A percentile compares a stretch with the other conserved stretches of the same genome.
Evolutionary conservation across 2,329 filamentous ascomycete species (phyloP).

Genomic region (Leptographium flavum): DNA sequence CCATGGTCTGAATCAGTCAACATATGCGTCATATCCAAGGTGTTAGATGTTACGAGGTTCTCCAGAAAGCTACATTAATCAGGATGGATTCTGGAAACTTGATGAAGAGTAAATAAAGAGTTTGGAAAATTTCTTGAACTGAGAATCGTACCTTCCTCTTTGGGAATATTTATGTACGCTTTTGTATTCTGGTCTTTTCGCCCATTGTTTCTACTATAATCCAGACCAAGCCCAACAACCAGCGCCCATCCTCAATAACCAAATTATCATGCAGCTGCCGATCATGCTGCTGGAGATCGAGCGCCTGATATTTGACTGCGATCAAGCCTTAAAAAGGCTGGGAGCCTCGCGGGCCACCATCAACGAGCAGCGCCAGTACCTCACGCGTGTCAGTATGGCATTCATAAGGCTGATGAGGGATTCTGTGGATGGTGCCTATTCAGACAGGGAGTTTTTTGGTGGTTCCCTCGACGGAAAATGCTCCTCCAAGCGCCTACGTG

Average conservation of each 20-base stretch:
- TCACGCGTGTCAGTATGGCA: slow-evolving; percentile 14
- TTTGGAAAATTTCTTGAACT: too few species aligned
- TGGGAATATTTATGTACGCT: too few species aligned
- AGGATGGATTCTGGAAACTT: too few species aligned
- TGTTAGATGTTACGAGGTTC: too few species aligned
- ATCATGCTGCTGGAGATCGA: slow-evolving; percentile 28
- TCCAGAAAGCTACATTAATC: too few species aligned
- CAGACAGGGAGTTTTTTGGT: slow-evolving; percentile 11
- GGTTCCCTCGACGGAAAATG: slow-evolving; percentile 14
- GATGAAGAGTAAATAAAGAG: too few species aligned
- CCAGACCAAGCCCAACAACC: slow-evolving; percentile 11
- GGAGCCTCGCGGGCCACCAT: slow-evolving; percentile 1
- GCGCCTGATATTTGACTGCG: neutral
- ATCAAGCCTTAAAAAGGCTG: neutral
- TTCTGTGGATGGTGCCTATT: slow-evolving; percentile 17
- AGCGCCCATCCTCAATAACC: slow-evolving; percentile 26
- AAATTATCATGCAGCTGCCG: slow-evolving; percentile 32
- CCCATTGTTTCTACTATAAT: too few species aligned
- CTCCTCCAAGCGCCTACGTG: slow-evolving; percentile 33
- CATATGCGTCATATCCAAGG: too few species aligned
- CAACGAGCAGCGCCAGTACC: slow-evolving; percentile 15
- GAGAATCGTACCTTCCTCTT: too few species aligned
- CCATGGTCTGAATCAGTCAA: too few species aligned
- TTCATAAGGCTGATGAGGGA: slow-evolving; percentile 14
- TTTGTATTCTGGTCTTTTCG: too few species aligned